Evolutionary conservation across 164 flowering plant species (phyloP), one percentile per base, ranked within the genome.

Genomic region (Dillenia turbinata): DNA sequence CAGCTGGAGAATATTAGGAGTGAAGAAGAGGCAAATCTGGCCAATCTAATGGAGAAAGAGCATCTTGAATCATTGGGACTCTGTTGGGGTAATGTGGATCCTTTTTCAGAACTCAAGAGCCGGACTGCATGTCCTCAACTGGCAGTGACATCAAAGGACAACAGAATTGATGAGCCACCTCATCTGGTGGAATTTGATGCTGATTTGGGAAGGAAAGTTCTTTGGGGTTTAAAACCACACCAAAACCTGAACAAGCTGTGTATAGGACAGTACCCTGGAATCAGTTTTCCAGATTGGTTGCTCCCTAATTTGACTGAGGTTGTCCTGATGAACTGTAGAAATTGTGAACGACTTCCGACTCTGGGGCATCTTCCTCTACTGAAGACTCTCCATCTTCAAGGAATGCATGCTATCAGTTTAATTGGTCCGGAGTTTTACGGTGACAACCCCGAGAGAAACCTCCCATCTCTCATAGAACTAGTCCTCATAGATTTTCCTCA

Each of bases 211-310:
- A 56, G 50, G 12, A 60, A 66, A 2, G 22, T 64, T 12, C 57
- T 75, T 12, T 14, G 45, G 10, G 9, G 57, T 15, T 74, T 75
- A n/a, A 14, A 71, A 12, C 79, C 82, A 13, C 67, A 71, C 26
- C 1, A 3, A 51, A 59, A 61, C 57, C 40, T 75, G 13, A 61
- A 68, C 40, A 62, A 16, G 10, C 44, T 78, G 59, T 13, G 5
- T 2, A 33, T 78, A 14, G 15, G 40, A 4, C 60, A 47, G 0
- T 78, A 68, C 46, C 33, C 45, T 3, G 82, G 79, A 12, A 9
- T 12, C 8, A 17, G 1, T 1, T 65, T 73, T 22, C 79, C 79
- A 19, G 0, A 14, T 15, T 75, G 79, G 82, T 22, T 55, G 7
- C 65, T 75, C 8, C 53, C 56, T 2, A 70, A 60, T 15, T 53